Conservation (phyloP, 2,329 filamentous ascomycete genomes). For the Fusarium papillatum region DNA sequence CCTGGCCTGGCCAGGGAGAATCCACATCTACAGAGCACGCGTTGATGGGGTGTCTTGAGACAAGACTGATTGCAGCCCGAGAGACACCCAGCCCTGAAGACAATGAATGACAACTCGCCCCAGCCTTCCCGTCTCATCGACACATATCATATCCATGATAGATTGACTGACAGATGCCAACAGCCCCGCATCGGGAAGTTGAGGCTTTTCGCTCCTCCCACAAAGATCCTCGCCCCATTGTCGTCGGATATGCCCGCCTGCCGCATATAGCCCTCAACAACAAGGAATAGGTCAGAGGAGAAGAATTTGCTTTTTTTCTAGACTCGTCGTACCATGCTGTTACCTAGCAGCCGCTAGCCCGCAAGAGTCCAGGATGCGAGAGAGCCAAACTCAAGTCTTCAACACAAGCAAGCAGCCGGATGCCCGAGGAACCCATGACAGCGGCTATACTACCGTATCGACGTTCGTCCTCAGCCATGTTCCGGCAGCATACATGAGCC, state of each 20-base stretch:
- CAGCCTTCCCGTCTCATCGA: slow-evolving; percentile 25
- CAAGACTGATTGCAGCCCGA: slow-evolving; percentile 26
- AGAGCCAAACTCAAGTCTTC: slow-evolving; percentile 21
- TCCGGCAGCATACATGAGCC: slow-evolving; percentile 3
- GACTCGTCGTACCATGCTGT: slow-evolving; percentile 38
- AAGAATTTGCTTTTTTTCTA: slow-evolving; percentile 39
- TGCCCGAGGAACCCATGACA: slow-evolving; percentile 18
- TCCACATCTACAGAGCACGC: slow-evolving; percentile 17
- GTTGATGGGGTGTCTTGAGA: slow-evolving; percentile 24
- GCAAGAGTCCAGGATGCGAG: slow-evolving; percentile 16
- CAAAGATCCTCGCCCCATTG: slow-evolving; percentile 18
- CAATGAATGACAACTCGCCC: slow-evolving; percentile 20
- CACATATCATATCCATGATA: slow-evolving; percentile 12
- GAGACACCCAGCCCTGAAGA: slow-evolving; percentile 10
- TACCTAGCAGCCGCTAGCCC: slow-evolving; percentile 23
- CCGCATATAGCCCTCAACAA: slow-evolving; percentile 19
- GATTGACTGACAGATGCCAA: slow-evolving; percentile 18
- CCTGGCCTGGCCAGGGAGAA: slow-evolving; percentile 15
- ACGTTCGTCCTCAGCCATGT: slow-evolving; percentile 13
- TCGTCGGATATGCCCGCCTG: slow-evolving; percentile 33
- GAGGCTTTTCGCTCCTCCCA: slow-evolving; percentile 9
- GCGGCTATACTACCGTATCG: slow-evolving; percentile 9
- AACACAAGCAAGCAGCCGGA: slow-evolving; percentile 24
- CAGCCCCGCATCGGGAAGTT: slow-evolving; percentile 21
- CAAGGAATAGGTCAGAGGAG: slow-evolving; percentile 1